Conservation (phyloP, 257 asterid species). For the Linaria vulgaris region DNA sequence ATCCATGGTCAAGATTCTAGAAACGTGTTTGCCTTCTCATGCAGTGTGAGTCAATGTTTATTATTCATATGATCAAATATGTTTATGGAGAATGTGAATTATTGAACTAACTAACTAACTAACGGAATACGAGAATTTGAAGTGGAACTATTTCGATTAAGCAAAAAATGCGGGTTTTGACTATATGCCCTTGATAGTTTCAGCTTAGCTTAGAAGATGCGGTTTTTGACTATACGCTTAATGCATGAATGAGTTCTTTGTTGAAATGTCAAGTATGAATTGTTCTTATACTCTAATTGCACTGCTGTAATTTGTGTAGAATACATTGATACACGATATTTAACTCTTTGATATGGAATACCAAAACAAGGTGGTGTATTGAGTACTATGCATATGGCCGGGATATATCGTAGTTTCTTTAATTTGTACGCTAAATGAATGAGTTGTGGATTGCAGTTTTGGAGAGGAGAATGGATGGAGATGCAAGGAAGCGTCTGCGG, state of each 20-base stretch:
- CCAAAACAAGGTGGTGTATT: neutral
- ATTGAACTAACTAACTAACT: too few species aligned
- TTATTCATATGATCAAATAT: too few species aligned
- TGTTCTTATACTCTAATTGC: neutral
- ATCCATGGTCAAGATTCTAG: slow-evolving; percentile 76
- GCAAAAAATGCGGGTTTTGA: too few species aligned
- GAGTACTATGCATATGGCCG: neutral
- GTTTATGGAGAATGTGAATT: too few species aligned
- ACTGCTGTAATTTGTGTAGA: neutral
- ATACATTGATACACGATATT: neutral
- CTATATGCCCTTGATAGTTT: too few species aligned
- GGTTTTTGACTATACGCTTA: too few species aligned
- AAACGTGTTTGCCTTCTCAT: slow-evolving; percentile 69
- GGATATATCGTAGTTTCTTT: slow-evolving; percentile 1
- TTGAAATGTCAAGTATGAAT: too few species aligned
- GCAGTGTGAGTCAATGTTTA: slow-evolving; percentile 58
- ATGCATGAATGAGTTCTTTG: too few species aligned
- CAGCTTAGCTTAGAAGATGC: too few species aligned
- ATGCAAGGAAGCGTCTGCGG: slow-evolving; percentile 65
- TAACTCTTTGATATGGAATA: neutral
- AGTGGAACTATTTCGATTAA: too few species aligned
- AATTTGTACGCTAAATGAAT: neutral
- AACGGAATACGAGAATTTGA: neutral
- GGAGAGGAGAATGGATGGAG: slow-evolving; percentile 98
- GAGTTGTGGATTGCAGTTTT: slow-evolving; percentile 45